Conservation (phyloP, 371 early-diverging fungal species). For the Apophysomyces variabilis region DNA sequence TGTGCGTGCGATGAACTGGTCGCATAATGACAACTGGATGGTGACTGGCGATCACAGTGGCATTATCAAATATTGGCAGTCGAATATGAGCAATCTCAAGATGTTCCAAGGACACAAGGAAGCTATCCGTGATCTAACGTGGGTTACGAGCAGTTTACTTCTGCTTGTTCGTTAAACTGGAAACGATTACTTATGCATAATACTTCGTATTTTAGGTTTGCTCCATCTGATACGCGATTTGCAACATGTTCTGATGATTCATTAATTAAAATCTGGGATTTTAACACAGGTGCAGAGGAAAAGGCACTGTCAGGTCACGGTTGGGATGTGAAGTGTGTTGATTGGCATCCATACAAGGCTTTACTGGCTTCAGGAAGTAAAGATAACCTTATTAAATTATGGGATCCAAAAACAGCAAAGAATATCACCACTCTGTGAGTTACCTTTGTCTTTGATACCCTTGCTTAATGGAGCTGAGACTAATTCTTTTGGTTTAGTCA, state of each 20-base stretch:
- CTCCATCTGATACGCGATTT: slow-evolving; percentile 89
- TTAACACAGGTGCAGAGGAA: slow-evolving; percentile 91
- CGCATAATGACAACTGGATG: slow-evolving; percentile 97
- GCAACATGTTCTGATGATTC: slow-evolving; percentile 98
- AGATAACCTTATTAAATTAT: slow-evolving; percentile 97
- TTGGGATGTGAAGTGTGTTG: slow-evolving; percentile 99
- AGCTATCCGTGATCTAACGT: slow-evolving; percentile 91
- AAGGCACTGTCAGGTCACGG: slow-evolving; percentile 92
- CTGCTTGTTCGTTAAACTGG: not conserved
- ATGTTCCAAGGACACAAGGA: slow-evolving; percentile 94
- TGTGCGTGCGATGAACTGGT: slow-evolving; percentile 98
- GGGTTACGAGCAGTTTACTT: slow-evolving; percentile 12
- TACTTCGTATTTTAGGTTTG: slow-evolving; percentile 54
- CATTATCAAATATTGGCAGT: slow-evolving; percentile 99
- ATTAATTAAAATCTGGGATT: slow-evolving; percentile 97
- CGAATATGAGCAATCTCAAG: slow-evolving; percentile 98
- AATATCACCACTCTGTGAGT: slow-evolving; percentile 89
- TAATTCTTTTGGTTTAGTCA: slow-evolving; percentile 58
- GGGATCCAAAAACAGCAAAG: slow-evolving; percentile 98
- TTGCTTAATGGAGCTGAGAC: not conserved
- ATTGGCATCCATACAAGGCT: slow-evolving; percentile 98
- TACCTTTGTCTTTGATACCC: slow-evolving; percentile 4
- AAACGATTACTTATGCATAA: not conserved
- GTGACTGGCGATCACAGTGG: slow-evolving; percentile 97
- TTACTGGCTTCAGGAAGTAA: slow-evolving; percentile 98